A percentile compares a stretch with the other conserved stretches of the same genome.
phyloP scores from a whole-genome alignment of 1,284 basidiomycete genomes.

The Ustilago crameri region DNA sequence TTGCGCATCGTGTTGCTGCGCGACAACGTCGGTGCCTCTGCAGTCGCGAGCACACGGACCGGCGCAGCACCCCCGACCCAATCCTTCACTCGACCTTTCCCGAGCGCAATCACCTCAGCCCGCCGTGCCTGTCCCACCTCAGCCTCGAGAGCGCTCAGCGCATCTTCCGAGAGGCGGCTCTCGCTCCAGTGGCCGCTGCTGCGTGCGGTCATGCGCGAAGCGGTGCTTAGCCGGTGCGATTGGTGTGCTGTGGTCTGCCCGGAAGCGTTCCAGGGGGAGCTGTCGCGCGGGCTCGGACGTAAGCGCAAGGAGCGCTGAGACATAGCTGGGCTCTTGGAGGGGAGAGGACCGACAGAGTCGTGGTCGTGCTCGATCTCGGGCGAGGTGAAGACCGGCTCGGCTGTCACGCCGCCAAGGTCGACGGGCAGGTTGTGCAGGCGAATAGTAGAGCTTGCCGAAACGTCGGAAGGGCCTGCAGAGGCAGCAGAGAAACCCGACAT shows the following conservation, averaged over 20 bases:
- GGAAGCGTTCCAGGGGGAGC: conserved; percentile 12
- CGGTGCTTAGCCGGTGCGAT: conserved; percentile 23
- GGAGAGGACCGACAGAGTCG: conserved; percentile 27
- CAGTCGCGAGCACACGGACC: conserved; percentile 14
- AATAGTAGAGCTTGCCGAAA: conserved; percentile 12
- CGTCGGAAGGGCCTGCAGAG: conserved; percentile 11
- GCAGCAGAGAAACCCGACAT: conserved; percentile 9
- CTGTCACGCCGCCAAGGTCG: background rate
- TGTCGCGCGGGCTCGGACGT: conserved; percentile 28
- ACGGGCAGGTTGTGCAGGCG: conserved; percentile 4
- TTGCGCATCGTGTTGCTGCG: conserved; percentile 37
- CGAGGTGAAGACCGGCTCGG: background rate
- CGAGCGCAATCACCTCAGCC: conserved; percentile 43
- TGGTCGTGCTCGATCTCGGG: conserved; percentile 13
- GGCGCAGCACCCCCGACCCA: conserved; percentile 36
- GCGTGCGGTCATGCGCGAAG: conserved; percentile 31
- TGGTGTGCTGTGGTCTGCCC: conserved; percentile 30
- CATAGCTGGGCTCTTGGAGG: conserved; percentile 17
- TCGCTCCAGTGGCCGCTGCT: conserved; percentile 48
- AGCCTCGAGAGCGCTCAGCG: conserved; percentile 46
- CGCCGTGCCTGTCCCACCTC: conserved; percentile 47
- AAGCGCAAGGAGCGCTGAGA: conserved; percentile 21
- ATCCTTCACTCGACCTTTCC: conserved; percentile 48
- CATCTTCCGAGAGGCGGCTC: conserved; percentile 37
- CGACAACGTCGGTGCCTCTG: conserved; percentile 40